Conservation (phyloP, 2,329 filamentous ascomycete species). For the Microcera coccophila region DNA sequence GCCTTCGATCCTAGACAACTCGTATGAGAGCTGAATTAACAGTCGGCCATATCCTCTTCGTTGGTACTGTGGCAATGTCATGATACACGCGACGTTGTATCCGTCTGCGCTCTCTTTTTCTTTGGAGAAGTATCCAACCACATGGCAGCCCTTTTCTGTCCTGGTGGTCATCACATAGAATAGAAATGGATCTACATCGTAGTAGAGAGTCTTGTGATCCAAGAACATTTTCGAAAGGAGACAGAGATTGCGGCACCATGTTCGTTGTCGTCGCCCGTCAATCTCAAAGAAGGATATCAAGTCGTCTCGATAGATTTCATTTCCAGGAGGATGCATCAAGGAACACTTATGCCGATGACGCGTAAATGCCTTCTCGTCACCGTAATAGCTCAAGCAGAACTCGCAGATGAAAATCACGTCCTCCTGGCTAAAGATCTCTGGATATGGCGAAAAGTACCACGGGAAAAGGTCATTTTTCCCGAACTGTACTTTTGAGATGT, state of each 20-base stretch:
- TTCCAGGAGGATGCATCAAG: constrained; percentile 87
- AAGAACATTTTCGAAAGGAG: constrained; percentile 93
- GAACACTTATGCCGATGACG: constrained; percentile 88
- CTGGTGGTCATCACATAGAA: constrained; percentile 97
- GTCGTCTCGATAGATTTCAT: constrained; percentile 96
- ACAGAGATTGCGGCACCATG: constrained; percentile 95
- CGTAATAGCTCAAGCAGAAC: constrained; percentile 91
- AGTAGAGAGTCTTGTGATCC: constrained; percentile 97
- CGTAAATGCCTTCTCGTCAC: constrained; percentile 73
- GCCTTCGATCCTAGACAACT: constrained; percentile 89
- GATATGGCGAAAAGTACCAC: constrained; percentile 99
- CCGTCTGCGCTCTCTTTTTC: constrained; percentile 96
- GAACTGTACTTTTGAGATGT: constrained; percentile 91
- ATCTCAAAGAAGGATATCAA: constrained; percentile 96
- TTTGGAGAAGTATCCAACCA: constrained; percentile 99
- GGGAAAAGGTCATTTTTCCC: constrained; percentile 88
- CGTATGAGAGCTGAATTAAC: constrained; percentile 95
- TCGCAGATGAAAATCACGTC: constrained; percentile 96
- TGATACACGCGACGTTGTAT: constrained; percentile 97
- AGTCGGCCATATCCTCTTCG: constrained; percentile 89
- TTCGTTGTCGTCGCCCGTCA: constrained; percentile 86
- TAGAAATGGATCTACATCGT: constrained; percentile 97
- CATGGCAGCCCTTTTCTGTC: constrained; percentile 84
- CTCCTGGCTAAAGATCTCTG: constrained; percentile 78
- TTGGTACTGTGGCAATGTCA: constrained; percentile 94